Conservation (phyloP, 1,139 yeast species). For the Suhomyces wounanorum region DNA sequence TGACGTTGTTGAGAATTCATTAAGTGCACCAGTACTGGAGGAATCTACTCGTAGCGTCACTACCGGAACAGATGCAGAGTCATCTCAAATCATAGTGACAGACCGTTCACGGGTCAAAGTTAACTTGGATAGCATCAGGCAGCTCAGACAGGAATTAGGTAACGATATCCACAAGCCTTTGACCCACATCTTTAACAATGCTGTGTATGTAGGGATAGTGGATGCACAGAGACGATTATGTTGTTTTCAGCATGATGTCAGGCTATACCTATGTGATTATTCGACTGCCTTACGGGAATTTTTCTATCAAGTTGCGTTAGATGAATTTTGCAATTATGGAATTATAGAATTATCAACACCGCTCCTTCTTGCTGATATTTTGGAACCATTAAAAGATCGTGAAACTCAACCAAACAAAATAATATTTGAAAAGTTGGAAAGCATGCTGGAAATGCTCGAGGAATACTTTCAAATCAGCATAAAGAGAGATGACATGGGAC, state of each 20-base stretch:
- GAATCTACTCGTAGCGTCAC: neutral
- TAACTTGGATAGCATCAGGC: conserved; percentile 58
- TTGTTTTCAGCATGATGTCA: conserved; percentile 82
- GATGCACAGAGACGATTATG: conserved; percentile 70
- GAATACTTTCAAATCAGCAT: conserved; percentile 70
- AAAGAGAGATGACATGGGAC: conserved; percentile 32
- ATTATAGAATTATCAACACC: conserved; percentile 48
- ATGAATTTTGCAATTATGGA: conserved; percentile 86
- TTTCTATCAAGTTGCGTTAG: conserved; percentile 77
- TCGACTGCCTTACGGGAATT: conserved; percentile 67
- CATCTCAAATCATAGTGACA: neutral
- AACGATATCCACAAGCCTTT: conserved; percentile 50
- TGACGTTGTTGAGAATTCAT: neutral
- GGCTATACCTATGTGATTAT: conserved; percentile 77
- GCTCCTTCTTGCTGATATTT: conserved; percentile 30
- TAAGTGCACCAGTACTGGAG: neutral
- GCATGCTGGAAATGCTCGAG: conserved; percentile 70
- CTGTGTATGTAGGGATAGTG: conserved; percentile 80
- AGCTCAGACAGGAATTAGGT: conserved; percentile 55
- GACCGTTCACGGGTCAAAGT: conserved; percentile 31
- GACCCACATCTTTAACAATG: conserved; percentile 67
- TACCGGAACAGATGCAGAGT: neutral
- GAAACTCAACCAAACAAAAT: conserved; percentile 22
- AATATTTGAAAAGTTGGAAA: conserved; percentile 32
- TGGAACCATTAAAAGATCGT: conserved; percentile 27